Percentiles rank a stretch among this genome's conserved stretches.
phyloP scores from a whole-genome alignment of 2,329 filamentous ascomycete species.

The Cytospora piceae region DNA sequence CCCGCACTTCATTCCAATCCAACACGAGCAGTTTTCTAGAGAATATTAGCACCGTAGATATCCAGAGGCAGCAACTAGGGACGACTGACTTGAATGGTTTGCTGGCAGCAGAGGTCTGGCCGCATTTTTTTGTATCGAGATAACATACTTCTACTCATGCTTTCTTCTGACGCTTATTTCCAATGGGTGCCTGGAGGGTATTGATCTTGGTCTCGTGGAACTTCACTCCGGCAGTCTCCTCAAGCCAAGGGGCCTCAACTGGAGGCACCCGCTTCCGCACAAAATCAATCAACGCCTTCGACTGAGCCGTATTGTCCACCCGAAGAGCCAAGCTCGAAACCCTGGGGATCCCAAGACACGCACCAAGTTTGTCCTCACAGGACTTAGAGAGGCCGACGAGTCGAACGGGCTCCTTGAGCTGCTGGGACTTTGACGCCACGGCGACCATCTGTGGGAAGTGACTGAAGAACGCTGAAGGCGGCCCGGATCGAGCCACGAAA shows the following conservation, averaged over 20 bases:
- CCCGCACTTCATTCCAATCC: not conserved
- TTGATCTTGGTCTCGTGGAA: constrained; percentile 55
- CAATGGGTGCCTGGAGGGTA: constrained; percentile 46
- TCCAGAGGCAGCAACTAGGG: not conserved
- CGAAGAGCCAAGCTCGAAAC: constrained; percentile 67
- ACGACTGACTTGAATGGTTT: not conserved
- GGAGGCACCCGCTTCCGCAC: constrained; percentile 55
- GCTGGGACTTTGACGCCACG: constrained; percentile 48
- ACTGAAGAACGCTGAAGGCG: constrained; percentile 60
- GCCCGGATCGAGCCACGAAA: constrained; percentile 62
- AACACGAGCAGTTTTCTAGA: not conserved
- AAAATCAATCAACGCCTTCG: constrained; percentile 60
- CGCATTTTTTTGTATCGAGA: not conserved
- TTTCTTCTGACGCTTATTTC: constrained; percentile 41
- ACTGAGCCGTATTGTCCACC: constrained; percentile 56
- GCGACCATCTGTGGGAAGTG: constrained; percentile 58
- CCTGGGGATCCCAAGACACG: constrained; percentile 62
- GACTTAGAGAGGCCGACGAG: constrained; percentile 66
- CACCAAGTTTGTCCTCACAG: constrained; percentile 60
- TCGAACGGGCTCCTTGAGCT: constrained; percentile 48
- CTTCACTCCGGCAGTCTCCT: constrained; percentile 45
- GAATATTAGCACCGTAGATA: not conserved
- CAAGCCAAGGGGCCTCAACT: constrained; percentile 61
- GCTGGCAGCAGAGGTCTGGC: not conserved
- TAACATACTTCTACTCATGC: not conserved